Evolutionary conservation across 768 basidiomycete species (phyloP), one percentile per base, ranked within the genome.

Genomic region (Mycena belliarum): DNA sequence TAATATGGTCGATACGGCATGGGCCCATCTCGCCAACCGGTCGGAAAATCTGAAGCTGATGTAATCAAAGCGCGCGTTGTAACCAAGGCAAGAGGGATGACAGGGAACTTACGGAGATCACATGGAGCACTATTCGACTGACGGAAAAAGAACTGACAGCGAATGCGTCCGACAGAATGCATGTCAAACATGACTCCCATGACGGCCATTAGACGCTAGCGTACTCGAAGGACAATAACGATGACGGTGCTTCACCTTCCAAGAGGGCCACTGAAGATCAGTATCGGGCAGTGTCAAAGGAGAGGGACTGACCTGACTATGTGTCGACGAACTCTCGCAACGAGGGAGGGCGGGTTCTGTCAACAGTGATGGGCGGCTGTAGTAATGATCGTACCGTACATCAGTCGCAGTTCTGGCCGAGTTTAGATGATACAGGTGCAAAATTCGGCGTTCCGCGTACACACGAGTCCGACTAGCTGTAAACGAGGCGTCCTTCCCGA

Each of bases 91-190:
- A 57, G 55, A 33, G 41, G 57, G 56, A 49, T 59, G 61, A 63
- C 61, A 63, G 57, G 49, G 61, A 63, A 63, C 61, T 29, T 49
- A 63, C 57, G 61, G 61, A 49, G 61, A 59, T 52, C 61, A 59
- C 54, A 63, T 63, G 61, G 61, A 55, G 55, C 54, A 37, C 23
- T 15, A 40, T 57, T 62, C 55, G 52, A 62, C 38, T 29, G 40
- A 41, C 52, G 48, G 33, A 1, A 32, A 33, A 44, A 10, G 52
- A 53, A 63, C 59, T 57, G 57, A 20, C 4, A 55, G 43, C 49
- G 45, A 63, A 49, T 32, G 29, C 15, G 44, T 4, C 25, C 16
- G 8, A 24, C 3, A 6, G 29, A 25, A 35, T 43, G 6, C 20
- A 20, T 32, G 40, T 52, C 51, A 37, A 28, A n/a, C 29, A 25